A percentile compares a stretch with the other conserved stretches of the same genome.
These are phyloP conservation scores for Erysimum pusillum DNA, from an alignment of 441 rosid species.

Conservation along the genomic window DNA sequence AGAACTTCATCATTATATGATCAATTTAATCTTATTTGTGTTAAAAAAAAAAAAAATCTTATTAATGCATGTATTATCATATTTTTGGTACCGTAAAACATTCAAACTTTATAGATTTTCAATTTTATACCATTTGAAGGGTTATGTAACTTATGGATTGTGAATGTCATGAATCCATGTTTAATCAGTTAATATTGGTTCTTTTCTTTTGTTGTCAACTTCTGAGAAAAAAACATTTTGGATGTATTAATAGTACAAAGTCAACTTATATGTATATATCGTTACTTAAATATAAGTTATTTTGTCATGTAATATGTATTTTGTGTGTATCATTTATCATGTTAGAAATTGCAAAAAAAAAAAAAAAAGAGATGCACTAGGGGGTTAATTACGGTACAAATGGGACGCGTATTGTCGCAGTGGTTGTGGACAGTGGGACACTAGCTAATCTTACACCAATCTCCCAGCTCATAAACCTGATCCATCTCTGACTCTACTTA, in stretches of 20 bases:
- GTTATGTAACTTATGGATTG: background rate
- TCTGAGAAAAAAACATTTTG: background rate
- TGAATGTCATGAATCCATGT: background rate
- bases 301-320: background rate
- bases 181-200: background rate
- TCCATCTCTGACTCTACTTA: too few species aligned
- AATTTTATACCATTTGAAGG: background rate
- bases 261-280: background rate
- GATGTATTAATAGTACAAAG: background rate
- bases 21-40: background rate
- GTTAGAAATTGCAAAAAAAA: too few species aligned
- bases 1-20: background rate
- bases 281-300: background rate
- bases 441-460: too few species aligned
- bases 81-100: slow-evolving; percentile 1
- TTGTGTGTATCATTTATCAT: background rate
- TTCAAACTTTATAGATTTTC: background rate
- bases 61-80: background rate
- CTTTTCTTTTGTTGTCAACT: background rate
- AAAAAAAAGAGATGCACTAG: background rate
- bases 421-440: too few species aligned
- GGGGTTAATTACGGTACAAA: too few species aligned
- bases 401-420: too few species aligned
- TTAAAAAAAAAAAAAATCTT: too few species aligned
- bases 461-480: too few species aligned